phyloP scores from a whole-genome alignment of 108 stramenopile genomes.

The Skeletonema tropicum region DNA sequence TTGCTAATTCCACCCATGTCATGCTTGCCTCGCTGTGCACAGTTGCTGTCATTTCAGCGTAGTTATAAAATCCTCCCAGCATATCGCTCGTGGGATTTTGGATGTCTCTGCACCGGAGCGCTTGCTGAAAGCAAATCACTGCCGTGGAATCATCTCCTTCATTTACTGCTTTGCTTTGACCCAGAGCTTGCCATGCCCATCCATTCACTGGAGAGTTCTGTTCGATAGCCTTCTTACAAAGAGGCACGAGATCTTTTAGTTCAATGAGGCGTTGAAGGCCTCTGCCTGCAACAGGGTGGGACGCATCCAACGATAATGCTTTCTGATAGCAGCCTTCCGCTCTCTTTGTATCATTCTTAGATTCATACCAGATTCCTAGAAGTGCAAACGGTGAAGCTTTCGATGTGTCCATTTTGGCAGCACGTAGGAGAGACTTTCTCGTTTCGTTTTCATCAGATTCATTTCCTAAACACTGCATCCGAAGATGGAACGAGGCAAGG shows the following conservation, averaged over 20 bases:
- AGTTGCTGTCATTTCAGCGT: background rate
- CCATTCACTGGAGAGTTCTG: conserved; percentile 60
- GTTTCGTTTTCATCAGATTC: conserved; percentile 11
- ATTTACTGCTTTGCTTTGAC: conserved; percentile 32
- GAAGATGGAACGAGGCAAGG: conserved; percentile 65
- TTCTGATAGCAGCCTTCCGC: conserved; percentile 70
- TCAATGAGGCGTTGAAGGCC: conserved; percentile 58
- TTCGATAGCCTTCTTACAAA: conserved; percentile 55
- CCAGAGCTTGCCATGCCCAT: conserved; percentile 78
- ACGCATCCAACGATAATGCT: conserved; percentile 63
- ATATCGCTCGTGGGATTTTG: conserved; percentile 45
- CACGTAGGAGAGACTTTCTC: conserved; percentile 60
- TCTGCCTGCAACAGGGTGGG: conserved; percentile 77
- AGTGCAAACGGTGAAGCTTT: conserved; percentile 70
- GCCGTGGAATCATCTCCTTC: conserved; percentile 61
- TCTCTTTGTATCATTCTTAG: conserved; percentile 47
- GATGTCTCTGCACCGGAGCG: conserved; percentile 68
- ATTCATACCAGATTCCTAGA: conserved; percentile 76
- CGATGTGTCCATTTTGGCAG: conserved; percentile 67
- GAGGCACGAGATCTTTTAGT: conserved; percentile 13
- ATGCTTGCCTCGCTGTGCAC: conserved; percentile 21
- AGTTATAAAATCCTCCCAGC: conserved; percentile 49
- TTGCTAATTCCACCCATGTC: conserved; percentile 63
- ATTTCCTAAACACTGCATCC: conserved; percentile 32
- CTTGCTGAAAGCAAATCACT: conserved; percentile 66